Evolutionary conservation across 169 alveolate species (phyloP), one percentile per base, ranked within the genome.

Genomic region (Miamiensis avidus): DNA sequence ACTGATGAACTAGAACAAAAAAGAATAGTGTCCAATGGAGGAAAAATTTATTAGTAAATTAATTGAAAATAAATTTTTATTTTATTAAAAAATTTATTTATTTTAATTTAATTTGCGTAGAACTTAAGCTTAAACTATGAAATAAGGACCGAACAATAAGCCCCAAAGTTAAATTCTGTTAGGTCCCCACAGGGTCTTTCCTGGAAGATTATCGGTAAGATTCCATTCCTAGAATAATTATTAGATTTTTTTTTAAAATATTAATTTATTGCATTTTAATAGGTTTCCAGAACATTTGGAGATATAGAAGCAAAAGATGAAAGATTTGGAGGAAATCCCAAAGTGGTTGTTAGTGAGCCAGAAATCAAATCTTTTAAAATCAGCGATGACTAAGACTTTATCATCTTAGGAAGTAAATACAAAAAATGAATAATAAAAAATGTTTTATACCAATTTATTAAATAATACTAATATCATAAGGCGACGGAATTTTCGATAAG

Each of bases 241-340:
- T 49, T 20, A 49, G 69, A 49, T 4, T 49, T 49, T 11, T 11
- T 49, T 49, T 49, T 27, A 77, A 33, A 33, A 27, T 77, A 32
- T 32, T 32, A 0, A 0, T 77, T 34, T 25, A 28, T 65, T 49
- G 4, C 11, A 16, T 64, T 89, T 65, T 85, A 77, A 74, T 78
- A 87, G 31, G 97, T 95, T 6, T 91, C 96, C 29, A 90, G 98
- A 89, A 92, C 97, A 49, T 94, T 96, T 77, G 98, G 98, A n/a
- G 98, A 96, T 87, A 85, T 94, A 34, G 97, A 94, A 81, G 98
- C 98, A 27, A 96, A 96, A 84, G 30, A 86, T 0, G 93, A 89
- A 75, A 92, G 83, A 74, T 93, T 90, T 76, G 97, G 96, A 77
- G 98, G 98, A 29, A 96, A 93, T 81, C 92, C 89, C 76, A 82